phyloP scores from a whole-genome alignment of 1,139 yeast genomes.

The Pichia sp. region DNA sequence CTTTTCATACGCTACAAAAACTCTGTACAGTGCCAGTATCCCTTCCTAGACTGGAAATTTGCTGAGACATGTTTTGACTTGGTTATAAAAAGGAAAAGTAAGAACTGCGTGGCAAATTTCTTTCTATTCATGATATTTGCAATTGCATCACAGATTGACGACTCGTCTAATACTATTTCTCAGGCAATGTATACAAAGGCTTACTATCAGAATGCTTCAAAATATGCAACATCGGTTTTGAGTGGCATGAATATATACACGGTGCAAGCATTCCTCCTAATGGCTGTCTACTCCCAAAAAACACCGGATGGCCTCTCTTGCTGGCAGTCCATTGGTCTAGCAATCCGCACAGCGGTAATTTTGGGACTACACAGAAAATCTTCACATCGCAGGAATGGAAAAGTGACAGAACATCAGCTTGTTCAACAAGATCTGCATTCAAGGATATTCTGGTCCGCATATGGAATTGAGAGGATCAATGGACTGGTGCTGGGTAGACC shows the following conservation, averaged over 20 bases:
- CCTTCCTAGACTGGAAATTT: constrained; percentile 27
- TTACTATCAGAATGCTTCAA: constrained; percentile 39
- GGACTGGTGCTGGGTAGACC: constrained; percentile 25
- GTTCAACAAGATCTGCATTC: constrained; percentile 14
- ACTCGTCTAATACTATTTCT: constrained; percentile 34
- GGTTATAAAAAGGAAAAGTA: constrained; percentile 20
- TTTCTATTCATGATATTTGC: constrained; percentile 48
- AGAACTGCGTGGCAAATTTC: constrained; percentile 25
- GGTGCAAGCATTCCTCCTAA: constrained; percentile 26
- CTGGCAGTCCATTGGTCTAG: constrained; percentile 28
- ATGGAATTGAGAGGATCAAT: constrained; percentile 23
- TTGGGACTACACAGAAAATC: constrained; percentile 26
- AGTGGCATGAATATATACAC: constrained; percentile 20
- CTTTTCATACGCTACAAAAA: constrained; percentile 16
- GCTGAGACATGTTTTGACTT: constrained; percentile 23
- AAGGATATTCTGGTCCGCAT: constrained; percentile 25
- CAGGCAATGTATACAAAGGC: constrained; percentile 38
- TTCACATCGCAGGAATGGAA: constrained; percentile 8
- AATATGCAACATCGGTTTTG: constrained; percentile 30
- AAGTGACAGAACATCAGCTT: constrained; percentile 2
- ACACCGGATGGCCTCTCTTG: constrained; percentile 27
- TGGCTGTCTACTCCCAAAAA: constrained; percentile 27
- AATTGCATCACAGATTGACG: constrained; percentile 41
- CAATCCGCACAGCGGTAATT: constrained; percentile 23
- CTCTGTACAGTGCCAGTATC: constrained; percentile 27